Conservation (phyloP, 1,284 basidiomycete species). For the Puccinia hordei region DNA sequence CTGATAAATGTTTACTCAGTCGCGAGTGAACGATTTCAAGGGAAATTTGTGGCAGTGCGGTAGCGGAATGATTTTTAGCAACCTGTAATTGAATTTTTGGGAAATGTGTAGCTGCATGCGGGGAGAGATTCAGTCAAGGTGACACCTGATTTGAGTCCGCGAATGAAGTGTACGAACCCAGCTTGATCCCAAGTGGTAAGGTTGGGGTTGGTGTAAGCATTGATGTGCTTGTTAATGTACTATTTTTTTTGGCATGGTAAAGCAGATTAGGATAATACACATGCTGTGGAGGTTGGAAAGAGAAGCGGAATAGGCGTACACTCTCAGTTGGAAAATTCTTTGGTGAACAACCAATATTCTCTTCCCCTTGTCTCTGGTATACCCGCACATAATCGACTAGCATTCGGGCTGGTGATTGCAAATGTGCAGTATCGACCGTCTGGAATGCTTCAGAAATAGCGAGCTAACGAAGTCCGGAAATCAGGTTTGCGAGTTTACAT, state of each 20-base stretch:
- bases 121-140: background rate
- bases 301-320: background rate
- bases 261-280: background rate
- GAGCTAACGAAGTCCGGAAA: background rate
- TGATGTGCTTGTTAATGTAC: conserved; percentile 48
- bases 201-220: conserved; percentile 49
- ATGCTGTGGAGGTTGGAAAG: background rate
- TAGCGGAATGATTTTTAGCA: too few relatives aligned
- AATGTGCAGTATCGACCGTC: conserved; percentile 38
- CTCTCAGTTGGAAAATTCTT: conserved; percentile 43
- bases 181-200: conserved; percentile 48
- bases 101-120: conserved; percentile 17
- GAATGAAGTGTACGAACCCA: conserved; percentile 12
- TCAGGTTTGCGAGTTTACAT: background rate
- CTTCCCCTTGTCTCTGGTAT: conserved; percentile 41
- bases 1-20: too few relatives aligned
- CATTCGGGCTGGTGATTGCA: conserved; percentile 30
- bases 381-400: conserved; percentile 50
- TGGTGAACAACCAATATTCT: conserved; percentile 49
- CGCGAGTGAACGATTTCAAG: too few relatives aligned
- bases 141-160: background rate
- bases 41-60: too few relatives aligned
- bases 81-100: too few relatives aligned
- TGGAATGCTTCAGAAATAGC: conserved; percentile 46
- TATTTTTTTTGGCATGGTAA: background rate